These are phyloP conservation scores for Leavenworthia alabamica DNA, from an alignment of 345 rosid genomes.

Conservation along the genomic window DNA sequence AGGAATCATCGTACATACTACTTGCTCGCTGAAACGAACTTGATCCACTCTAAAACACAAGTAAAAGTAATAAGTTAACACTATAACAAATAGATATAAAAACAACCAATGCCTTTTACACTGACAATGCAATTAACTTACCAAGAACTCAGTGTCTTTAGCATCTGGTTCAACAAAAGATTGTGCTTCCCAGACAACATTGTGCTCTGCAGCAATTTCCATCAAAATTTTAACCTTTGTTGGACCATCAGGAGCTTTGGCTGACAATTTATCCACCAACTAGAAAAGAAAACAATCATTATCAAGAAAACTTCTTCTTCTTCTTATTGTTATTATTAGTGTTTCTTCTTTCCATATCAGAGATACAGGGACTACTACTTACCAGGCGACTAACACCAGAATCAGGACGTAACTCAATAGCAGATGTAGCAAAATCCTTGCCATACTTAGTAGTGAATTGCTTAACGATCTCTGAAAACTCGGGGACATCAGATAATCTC, in stretches of 20 bases:
- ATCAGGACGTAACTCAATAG: slow-evolving; percentile 80
- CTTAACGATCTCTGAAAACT: slow-evolving; percentile 62
- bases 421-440: slow-evolving; percentile 63
- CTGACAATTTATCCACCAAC: slow-evolving; percentile 81
- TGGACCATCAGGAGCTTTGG: slow-evolving; percentile 78
- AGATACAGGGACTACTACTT: slow-evolving; percentile 30
- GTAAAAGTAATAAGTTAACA: not conserved
- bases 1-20: slow-evolving; percentile 28
- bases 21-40: slow-evolving; percentile 41
- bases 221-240: slow-evolving; percentile 68
- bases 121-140: not conserved
- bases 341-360: not conserved
- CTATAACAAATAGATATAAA: not conserved
- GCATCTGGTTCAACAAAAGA: slow-evolving; percentile 59
- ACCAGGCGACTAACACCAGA: slow-evolving; percentile 92
- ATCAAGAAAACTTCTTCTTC: no score
- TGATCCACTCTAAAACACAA: slow-evolving; percentile 54
- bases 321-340: not conserved
- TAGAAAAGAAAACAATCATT: slow-evolving; percentile 18
- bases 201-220: slow-evolving; percentile 70
- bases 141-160: slow-evolving; percentile 40
- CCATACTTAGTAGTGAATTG: slow-evolving; percentile 79
- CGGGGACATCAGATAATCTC: slow-evolving; percentile 82
- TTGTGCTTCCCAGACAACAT: slow-evolving; percentile 67
- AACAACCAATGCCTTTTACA: not conserved